A percentile compares a stretch with the other conserved stretches of the same genome.
Evolutionary conservation across 192 early-diverging fungal species (phyloP).

Genomic region (Backusella mclennaniae): DNA sequence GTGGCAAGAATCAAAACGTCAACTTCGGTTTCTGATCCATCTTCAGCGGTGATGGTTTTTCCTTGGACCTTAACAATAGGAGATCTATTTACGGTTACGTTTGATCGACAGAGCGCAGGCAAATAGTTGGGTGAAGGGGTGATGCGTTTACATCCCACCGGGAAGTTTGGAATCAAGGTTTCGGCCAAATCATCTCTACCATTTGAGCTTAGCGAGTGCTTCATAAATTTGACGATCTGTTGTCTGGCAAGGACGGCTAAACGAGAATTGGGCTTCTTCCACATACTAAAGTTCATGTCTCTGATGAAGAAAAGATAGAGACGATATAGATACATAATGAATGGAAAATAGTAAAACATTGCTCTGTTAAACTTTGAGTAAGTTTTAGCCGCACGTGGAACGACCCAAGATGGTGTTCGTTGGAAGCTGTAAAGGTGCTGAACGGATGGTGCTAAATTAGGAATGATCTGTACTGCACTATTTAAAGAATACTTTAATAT

Average conservation of each 20-base stretch:
- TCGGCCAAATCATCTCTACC: conserved; percentile 17
- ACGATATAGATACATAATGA: conserved; percentile 30
- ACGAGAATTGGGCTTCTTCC: background rate
- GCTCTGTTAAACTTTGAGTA: conserved; percentile 12
- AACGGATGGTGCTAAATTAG: conserved; percentile 32
- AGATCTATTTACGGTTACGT: conserved; percentile 39
- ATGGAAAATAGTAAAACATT: conserved; percentile 11
- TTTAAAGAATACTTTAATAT: background rate
- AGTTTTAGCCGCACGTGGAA: conserved; percentile 35
- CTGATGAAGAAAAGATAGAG: conserved; percentile 2
- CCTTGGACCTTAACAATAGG: conserved; percentile 37
- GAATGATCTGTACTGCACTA: conserved; percentile 49
- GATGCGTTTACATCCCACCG: conserved; percentile 34
- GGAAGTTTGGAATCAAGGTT: conserved; percentile 16
- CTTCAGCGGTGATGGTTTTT: conserved; percentile 32
- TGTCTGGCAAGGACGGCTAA: background rate
- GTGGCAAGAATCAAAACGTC: conserved; percentile 56
- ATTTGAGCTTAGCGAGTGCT: background rate
- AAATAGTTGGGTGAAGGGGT: conserved; percentile 33
- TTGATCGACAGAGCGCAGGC: conserved; percentile 38
- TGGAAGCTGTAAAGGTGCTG: conserved; percentile 44
- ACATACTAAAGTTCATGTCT: conserved; percentile 4
- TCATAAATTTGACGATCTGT: background rate
- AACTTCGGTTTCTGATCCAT: conserved; percentile 36
- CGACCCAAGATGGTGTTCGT: conserved; percentile 46